Evolutionary conservation across 805 yeast genomes (phyloP).

Genomic region (Candida caryicola): DNA sequence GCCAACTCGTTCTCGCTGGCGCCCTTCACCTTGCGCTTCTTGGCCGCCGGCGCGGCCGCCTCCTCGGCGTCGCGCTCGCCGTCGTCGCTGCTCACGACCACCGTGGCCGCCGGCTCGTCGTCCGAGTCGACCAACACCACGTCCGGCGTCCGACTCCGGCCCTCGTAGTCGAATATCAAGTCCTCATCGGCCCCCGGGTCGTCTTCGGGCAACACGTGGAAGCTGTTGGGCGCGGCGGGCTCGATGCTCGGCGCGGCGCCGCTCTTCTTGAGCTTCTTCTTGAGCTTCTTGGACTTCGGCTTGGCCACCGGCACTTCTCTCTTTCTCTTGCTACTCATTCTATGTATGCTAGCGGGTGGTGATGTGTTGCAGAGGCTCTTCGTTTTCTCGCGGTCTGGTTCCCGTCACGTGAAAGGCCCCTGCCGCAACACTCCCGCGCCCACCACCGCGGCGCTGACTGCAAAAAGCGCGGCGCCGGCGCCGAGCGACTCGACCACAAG

Average conservation of each 20-base stretch:
- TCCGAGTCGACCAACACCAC: conserved; percentile 32
- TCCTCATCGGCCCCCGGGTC: conserved; percentile 25
- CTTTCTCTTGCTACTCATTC: conserved; percentile 12
- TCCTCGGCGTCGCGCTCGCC: conserved; percentile 23
- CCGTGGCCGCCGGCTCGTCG: conserved; percentile 14
- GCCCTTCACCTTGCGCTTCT: conserved; percentile 4
- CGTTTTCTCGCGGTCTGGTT: neutral
- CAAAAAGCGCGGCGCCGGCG: neutral
- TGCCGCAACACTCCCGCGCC: neutral
- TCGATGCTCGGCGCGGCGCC: conserved; percentile 7
- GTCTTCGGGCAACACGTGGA: conserved; percentile 18
- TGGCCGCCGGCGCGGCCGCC: conserved; percentile 12
- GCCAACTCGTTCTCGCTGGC: conserved; percentile 35
- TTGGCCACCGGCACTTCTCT: conserved; percentile 12
- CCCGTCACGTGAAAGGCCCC: neutral
- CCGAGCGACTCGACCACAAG: neutral
- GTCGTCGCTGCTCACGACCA: conserved; percentile 3
- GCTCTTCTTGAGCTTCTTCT: conserved; percentile 17
- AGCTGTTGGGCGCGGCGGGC: conserved; percentile 19
- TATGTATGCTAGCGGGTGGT: neutral
- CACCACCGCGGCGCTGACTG: neutral
- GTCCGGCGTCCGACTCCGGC: conserved; percentile 17
- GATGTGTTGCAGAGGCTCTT: no score
- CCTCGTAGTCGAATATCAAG: conserved; percentile 20
- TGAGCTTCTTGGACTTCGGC: conserved; percentile 20